phyloP scores from a whole-genome alignment of 352 stramenopile genomes.

The Globisporangium abappressorium region DNA sequence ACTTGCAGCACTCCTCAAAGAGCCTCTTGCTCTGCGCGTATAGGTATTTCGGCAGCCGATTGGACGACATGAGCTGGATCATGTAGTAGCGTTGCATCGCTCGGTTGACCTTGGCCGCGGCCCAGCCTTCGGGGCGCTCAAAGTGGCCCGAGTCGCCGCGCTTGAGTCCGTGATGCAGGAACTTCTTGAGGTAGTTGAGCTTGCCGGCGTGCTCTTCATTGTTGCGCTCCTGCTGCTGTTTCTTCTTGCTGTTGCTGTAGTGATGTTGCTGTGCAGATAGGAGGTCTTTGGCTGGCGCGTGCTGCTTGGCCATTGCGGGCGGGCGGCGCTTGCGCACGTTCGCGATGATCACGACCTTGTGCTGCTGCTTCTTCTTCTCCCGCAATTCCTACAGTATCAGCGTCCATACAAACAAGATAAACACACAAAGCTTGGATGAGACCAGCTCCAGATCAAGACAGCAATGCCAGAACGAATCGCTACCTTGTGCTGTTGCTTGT shows the following conservation, averaged over 20 bases:
- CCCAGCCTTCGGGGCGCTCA: constrained; percentile 52
- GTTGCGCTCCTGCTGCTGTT: constrained; percentile 13
- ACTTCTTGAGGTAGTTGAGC: constrained; percentile 35
- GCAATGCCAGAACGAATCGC: no score
- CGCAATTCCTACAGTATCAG: constrained; percentile 30
- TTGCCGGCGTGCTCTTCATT: constrained; percentile 10
- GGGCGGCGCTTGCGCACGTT: constrained; percentile 39
- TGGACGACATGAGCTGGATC: constrained; percentile 43
- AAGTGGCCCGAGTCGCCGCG: constrained; percentile 23
- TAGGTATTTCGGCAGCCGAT: constrained; percentile 42
- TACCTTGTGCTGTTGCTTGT: constrained; percentile 41
- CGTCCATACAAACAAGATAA: neutral
- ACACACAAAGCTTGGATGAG: neutral
- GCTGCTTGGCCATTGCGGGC: constrained; percentile 40
- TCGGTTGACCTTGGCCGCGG: constrained; percentile 44
- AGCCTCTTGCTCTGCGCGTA: constrained; percentile 60
- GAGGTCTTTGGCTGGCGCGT: constrained; percentile 5
- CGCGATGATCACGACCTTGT: constrained; percentile 65
- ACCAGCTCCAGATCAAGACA: neutral
- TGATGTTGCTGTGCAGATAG: neutral
- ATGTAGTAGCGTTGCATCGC: constrained; percentile 58
- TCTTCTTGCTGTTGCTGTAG: neutral
- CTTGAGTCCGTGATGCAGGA: constrained; percentile 29
- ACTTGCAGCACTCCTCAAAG: constrained; percentile 78
- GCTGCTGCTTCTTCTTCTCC: constrained; percentile 39